A percentile compares a stretch with the other conserved stretches of the same genome.
Conservation (phyloP, 2,329 filamentous ascomycete genomes). For the Aspergillus glaucus region DNA sequence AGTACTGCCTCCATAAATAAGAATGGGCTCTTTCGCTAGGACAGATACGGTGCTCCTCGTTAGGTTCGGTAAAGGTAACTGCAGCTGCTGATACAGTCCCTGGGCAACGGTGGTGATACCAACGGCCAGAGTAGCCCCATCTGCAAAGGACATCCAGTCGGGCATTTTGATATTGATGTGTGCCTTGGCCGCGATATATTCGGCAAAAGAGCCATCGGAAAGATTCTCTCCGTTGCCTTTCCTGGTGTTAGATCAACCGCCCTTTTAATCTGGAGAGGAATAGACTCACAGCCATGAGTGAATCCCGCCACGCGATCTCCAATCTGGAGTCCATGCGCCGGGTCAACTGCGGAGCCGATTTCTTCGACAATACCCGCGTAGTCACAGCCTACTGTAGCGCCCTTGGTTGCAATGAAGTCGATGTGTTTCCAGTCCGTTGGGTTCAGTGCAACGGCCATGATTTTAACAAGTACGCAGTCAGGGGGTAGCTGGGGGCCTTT, state of each 20-base stretch:
- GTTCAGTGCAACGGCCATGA: conserved; percentile 45
- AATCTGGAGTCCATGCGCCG: conserved; percentile 31
- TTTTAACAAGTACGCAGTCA: conserved; percentile 47
- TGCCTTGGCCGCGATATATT: conserved; percentile 46
- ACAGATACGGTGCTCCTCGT: too few relatives aligned
- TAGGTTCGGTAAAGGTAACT: too few relatives aligned
- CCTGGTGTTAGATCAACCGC: too few relatives aligned
- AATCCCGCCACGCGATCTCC: conserved; percentile 48
- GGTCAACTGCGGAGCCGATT: conserved; percentile 42
- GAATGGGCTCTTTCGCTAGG: too few relatives aligned
- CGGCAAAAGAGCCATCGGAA: conserved; percentile 47
- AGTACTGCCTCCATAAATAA: too few relatives aligned
- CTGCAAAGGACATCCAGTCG: conserved; percentile 42
- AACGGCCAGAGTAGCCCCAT: conserved; percentile 46
- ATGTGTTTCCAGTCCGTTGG: conserved; percentile 51
- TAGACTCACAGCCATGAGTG: conserved; percentile 34
- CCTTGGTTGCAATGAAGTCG: conserved; percentile 22
- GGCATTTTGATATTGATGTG: conserved; percentile 42
- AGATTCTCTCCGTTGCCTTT: conserved; percentile 23
- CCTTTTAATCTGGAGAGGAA: too few relatives aligned
- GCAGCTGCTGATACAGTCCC: conserved; percentile 25
- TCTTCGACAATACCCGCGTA: conserved; percentile 46
- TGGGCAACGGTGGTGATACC: conserved; percentile 47
- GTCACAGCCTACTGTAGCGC: conserved; percentile 44
- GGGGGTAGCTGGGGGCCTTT: too few relatives aligned